Percentiles rank a stretch among this genome's conserved stretches.
phyloP scores from a whole-genome alignment of 495 filamentous ascomycete species.

The Talaromyces proteolyticus region DNA sequence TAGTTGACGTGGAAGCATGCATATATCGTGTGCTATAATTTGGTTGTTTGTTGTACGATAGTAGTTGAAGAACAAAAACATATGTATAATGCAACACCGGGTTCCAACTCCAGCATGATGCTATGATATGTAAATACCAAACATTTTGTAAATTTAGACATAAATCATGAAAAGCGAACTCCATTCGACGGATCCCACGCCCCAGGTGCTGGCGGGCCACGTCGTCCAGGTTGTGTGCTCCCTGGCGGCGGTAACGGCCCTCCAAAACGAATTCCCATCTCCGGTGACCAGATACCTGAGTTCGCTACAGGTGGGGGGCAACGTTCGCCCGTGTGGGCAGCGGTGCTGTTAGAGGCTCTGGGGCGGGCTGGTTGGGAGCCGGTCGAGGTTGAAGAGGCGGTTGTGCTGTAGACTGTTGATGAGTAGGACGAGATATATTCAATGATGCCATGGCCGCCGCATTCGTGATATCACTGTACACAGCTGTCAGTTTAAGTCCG shows the following conservation, averaged over 20 bases:
- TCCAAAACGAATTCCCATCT: slow-evolving; percentile 73
- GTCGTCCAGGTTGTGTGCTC: slow-evolving; percentile 9
- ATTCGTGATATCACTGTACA: slow-evolving; percentile 52
- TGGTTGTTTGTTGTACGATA: too few species aligned
- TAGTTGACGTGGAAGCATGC: too few species aligned
- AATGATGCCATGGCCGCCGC: slow-evolving; percentile 53
- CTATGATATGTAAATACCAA: background rate
- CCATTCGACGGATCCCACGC: slow-evolving; percentile 60
- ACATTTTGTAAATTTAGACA: background rate
- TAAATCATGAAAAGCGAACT: slow-evolving; percentile 45
- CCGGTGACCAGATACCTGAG: slow-evolving; percentile 69
- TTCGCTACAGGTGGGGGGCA: slow-evolving; percentile 48
- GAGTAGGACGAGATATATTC: too few species aligned
- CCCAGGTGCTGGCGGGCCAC: slow-evolving; percentile 7
- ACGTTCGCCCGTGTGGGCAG: slow-evolving; percentile 43
- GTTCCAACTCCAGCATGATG: background rate
- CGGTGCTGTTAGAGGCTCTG: slow-evolving; percentile 46
- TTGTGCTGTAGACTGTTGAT: slow-evolving; percentile 37
- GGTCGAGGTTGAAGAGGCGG: slow-evolving; percentile 33
- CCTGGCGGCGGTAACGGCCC: slow-evolving; percentile 14
- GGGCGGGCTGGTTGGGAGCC: background rate
- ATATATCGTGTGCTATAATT: background rate
- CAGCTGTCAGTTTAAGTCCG: slow-evolving; percentile 10
- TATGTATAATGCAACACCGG: background rate
- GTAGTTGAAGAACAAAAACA: too few species aligned